Evolutionary conservation across 352 stramenopile species (phyloP).

Genomic region (Elongisporangium prolatum): DNA sequence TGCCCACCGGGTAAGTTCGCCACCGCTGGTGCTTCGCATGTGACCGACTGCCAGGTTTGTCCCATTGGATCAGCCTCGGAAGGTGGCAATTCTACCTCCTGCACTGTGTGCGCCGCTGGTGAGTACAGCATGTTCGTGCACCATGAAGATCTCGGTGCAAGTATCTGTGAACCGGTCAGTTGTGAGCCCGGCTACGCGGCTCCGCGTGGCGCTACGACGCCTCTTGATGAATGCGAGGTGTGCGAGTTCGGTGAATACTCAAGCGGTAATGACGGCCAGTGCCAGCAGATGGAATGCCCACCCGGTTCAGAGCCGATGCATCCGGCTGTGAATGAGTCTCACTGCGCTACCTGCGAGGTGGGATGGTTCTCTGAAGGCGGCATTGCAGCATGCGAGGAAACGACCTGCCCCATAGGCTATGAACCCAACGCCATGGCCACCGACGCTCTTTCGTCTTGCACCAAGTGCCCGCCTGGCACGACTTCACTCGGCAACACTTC

Average conservation of each 20-base stretch:
- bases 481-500: constrained; percentile 25
- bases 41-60: constrained; percentile 25
- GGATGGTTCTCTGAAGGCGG: constrained; percentile 34
- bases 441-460: constrained; percentile 22
- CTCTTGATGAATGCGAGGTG: constrained; percentile 15
- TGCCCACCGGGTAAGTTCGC: constrained; percentile 27
- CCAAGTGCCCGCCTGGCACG: constrained; percentile 24
- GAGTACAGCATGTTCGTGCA: constrained; percentile 15
- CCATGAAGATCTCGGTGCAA: constrained; percentile 20
- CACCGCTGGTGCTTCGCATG: constrained; percentile 19
- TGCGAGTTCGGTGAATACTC: constrained; percentile 32
- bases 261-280: constrained; percentile 19
- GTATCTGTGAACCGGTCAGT: constrained; percentile 12
- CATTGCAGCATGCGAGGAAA: constrained; percentile 14
- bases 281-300: constrained; percentile 23
- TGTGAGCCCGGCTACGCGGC: constrained; percentile 19
- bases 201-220: constrained; percentile 8
- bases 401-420: constrained; percentile 19
- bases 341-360: constrained; percentile 24
- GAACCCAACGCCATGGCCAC: constrained; percentile 24
- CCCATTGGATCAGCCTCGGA: constrained; percentile 21
- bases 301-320: constrained; percentile 20
- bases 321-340: constrained; percentile 10
- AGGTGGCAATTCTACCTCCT: constrained; percentile 17
- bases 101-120: constrained; percentile 15